Evolutionary conservation across 73 alveolate species (phyloP).

Genomic region (Paramecium octaurelia): DNA sequence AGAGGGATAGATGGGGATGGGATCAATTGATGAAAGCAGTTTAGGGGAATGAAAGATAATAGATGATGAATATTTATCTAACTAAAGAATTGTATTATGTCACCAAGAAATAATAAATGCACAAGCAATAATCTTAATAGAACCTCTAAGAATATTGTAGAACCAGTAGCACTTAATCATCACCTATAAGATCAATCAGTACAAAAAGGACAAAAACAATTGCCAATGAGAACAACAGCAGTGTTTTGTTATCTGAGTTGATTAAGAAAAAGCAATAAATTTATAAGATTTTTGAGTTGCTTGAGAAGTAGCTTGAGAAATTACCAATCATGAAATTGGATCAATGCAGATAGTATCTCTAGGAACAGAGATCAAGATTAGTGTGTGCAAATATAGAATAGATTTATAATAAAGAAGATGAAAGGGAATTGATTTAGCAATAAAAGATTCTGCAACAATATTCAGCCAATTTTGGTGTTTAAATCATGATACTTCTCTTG

Average conservation of each 20-base stretch:
- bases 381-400: constrained; percentile 29
- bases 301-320: neutral
- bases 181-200: neutral
- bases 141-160: neutral
- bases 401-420: constrained; percentile 6
- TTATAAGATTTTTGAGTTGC: neutral
- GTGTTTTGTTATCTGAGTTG: neutral
- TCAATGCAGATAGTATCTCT: neutral
- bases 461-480: neutral
- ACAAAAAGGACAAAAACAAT: neutral
- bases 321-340: neutral
- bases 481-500: neutral
- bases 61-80: neutral
- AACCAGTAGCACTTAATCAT: neutral
- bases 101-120: neutral
- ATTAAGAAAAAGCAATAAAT: neutral
- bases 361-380: neutral
- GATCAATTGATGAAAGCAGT: constrained; percentile 17
- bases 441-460: neutral
- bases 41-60: neutral
- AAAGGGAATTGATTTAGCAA: neutral
- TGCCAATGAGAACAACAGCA: neutral
- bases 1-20: constrained; percentile 10
- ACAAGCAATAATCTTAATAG: neutral
- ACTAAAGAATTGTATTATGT: neutral